phyloP scores from a whole-genome alignment of 2,329 filamentous ascomycete genomes.

The Bipolaris sorokiniana region DNA sequence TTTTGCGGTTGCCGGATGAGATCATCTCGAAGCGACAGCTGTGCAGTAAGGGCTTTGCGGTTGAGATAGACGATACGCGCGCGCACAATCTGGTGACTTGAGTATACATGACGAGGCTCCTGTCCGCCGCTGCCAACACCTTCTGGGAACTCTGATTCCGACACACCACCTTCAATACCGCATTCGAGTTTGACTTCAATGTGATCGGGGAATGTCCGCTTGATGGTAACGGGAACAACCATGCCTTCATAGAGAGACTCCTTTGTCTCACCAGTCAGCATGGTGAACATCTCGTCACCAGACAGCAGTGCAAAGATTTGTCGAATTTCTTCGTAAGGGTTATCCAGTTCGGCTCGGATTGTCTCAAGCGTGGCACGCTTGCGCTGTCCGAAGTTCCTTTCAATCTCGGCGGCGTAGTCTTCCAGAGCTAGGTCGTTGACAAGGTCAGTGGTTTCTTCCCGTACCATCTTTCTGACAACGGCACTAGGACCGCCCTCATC shows the following conservation, averaged over 20 bases:
- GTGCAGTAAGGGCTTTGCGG: slow-evolving; percentile 81
- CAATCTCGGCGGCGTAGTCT: slow-evolving; percentile 94
- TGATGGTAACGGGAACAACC: slow-evolving; percentile 88
- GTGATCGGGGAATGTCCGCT: slow-evolving; percentile 88
- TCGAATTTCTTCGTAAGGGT: slow-evolving; percentile 92
- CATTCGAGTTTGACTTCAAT: slow-evolving; percentile 93
- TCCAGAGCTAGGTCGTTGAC: slow-evolving; percentile 96
- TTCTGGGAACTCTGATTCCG: slow-evolving; percentile 80
- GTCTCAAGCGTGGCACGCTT: slow-evolving; percentile 96
- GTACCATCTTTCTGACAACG: slow-evolving; percentile 92
- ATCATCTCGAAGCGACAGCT: slow-evolving; percentile 83
- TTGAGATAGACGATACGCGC: slow-evolving; percentile 89
- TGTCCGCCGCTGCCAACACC: slow-evolving; percentile 59
- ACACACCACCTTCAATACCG: slow-evolving; percentile 87
- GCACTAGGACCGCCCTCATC: slow-evolving; percentile 89
- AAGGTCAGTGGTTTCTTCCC: slow-evolving; percentile 89
- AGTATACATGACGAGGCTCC: slow-evolving; percentile 68
- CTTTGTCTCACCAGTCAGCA: slow-evolving; percentile 91
- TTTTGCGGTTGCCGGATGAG: slow-evolving; percentile 68
- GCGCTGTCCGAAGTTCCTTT: slow-evolving; percentile 88
- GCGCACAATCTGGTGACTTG: slow-evolving; percentile 81
- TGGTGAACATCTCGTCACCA: slow-evolving; percentile 86
- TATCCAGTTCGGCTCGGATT: slow-evolving; percentile 89
- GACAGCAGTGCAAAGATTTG: slow-evolving; percentile 74
- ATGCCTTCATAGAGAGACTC: slow-evolving; percentile 85